Percentiles rank a stretch among this genome's conserved stretches.
These are phyloP conservation scores for Penicillium sp. DNA, from an alignment of 2,329 filamentous ascomycete species.

Conservation along the genomic window DNA sequence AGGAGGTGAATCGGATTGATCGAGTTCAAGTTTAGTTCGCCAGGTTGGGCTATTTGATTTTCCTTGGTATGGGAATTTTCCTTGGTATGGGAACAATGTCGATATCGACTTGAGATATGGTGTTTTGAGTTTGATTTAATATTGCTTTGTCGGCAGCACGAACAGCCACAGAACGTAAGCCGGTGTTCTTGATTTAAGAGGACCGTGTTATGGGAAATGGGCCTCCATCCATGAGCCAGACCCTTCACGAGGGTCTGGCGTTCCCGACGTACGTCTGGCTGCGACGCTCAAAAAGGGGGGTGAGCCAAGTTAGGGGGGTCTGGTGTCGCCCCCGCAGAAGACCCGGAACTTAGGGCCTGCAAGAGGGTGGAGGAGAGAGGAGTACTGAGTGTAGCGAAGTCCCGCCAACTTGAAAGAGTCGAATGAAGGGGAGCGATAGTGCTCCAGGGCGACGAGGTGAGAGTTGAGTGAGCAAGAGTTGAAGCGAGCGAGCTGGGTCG, in stretches of 20 bases:
- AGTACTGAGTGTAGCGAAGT: conserved; percentile 68
- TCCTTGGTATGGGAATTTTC: conserved; percentile 16
- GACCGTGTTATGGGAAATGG: conserved; percentile 37
- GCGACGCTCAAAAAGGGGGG: conserved; percentile 36
- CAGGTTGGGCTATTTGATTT: conserved; percentile 25
- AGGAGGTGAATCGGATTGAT: conserved; percentile 6
- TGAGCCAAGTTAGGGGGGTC: conserved; percentile 87
- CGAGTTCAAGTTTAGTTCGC: conserved; percentile 21
- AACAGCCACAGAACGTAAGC: conserved; percentile 35
- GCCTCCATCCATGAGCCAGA: conserved; percentile 50
- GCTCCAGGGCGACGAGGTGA: conserved; percentile 48
- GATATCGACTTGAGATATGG: conserved; percentile 6
- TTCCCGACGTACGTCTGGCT: conserved; percentile 44
- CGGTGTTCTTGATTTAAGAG: conserved; percentile 29
- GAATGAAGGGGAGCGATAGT: conserved; percentile 42
- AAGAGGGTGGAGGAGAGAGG: conserved; percentile 84
- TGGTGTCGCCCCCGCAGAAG: conserved; percentile 95
- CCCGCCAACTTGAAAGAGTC: conserved; percentile 92
- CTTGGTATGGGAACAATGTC: neutral
- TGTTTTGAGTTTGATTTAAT: conserved; percentile 3
- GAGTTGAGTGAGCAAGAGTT: conserved; percentile 21
- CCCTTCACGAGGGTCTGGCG: conserved; percentile 51
- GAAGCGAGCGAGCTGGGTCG: conserved; percentile 11
- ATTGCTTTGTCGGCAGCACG: conserved; percentile 31
- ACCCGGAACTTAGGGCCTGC: conserved; percentile 92